phyloP scores from a whole-genome alignment of 495 filamentous ascomycete species.

The Neurospora sp. region DNA sequence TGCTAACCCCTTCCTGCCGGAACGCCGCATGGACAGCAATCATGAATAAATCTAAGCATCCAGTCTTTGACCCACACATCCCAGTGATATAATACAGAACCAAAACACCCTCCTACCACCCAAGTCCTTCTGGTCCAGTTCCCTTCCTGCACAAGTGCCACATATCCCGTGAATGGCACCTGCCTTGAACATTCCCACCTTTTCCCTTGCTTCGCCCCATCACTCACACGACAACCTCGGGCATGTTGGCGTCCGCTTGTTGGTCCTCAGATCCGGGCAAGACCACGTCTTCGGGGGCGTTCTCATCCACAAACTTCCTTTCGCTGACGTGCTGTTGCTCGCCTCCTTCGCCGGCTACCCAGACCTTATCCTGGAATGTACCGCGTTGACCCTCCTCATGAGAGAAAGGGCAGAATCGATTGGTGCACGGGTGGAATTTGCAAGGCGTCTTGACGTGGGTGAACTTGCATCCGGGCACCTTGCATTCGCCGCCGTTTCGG shows the following conservation, averaged over 20 bases:
- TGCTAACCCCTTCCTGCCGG: constrained; percentile 6
- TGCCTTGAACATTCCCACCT: not conserved
- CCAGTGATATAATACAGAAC: constrained; percentile 20
- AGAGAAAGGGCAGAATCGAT: constrained; percentile 74
- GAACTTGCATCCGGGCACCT: constrained; percentile 76
- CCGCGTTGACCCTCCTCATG: constrained; percentile 82
- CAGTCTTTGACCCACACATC: not conserved
- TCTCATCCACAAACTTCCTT: constrained; percentile 76
- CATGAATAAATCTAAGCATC: constrained; percentile 1
- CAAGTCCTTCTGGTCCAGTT: constrained; percentile 1
- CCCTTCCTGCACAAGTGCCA: not conserved
- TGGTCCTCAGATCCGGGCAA: constrained; percentile 46
- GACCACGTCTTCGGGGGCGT: constrained; percentile 63
- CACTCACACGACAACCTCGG: constrained; percentile 20
- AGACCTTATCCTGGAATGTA: constrained; percentile 82
- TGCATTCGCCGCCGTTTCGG: constrained; percentile 88
- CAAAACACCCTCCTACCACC: constrained; percentile 3
- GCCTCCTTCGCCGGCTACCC: constrained; percentile 55
- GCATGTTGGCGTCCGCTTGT: constrained; percentile 11
- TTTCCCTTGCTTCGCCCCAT: not conserved
- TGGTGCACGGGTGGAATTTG: constrained; percentile 86
- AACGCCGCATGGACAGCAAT: constrained; percentile 15
- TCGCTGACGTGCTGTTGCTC: constrained; percentile 64
- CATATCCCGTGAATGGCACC: not conserved
- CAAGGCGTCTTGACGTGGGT: constrained; percentile 73